Percentiles rank a stretch among this genome's conserved stretches.
phyloP scores from a whole-genome alignment of 495 filamentous ascomycete species.

The Bacidia gigantensis region DNA sequence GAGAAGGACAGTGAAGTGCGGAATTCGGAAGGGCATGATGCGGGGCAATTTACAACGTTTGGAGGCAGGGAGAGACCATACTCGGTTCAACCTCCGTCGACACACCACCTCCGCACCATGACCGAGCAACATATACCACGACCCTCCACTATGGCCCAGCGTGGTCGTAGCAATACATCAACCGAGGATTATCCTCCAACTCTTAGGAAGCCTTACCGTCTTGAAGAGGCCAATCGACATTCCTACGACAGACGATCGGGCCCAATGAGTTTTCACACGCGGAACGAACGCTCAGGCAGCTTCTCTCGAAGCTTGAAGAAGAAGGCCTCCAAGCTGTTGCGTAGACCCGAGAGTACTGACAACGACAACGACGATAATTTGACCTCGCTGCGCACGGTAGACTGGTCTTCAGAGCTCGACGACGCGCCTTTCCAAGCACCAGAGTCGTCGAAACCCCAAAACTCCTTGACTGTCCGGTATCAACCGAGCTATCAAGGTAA shows the following conservation, averaged over 20 bases:
- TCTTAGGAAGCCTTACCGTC: neutral
- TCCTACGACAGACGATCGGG: slow-evolving; percentile 9
- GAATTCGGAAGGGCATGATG: neutral
- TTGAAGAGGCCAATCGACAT: neutral
- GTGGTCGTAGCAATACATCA: slow-evolving; percentile 15
- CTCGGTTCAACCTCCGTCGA: slow-evolving; percentile 5
- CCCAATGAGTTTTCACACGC: slow-evolving; percentile 6
- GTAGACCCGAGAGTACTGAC: slow-evolving; percentile 31
- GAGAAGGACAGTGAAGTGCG: neutral
- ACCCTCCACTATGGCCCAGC: slow-evolving; percentile 2
- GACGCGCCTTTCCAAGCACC: slow-evolving; percentile 2
- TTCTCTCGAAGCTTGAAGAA: slow-evolving; percentile 31
- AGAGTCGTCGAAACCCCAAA: slow-evolving; percentile 19
- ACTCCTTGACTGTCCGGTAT: slow-evolving; percentile 9
- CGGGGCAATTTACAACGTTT: neutral
- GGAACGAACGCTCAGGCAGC: slow-evolving; percentile 21
- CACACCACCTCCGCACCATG: slow-evolving; percentile 9
- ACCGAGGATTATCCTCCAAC: neutral
- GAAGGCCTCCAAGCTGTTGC: slow-evolving; percentile 38
- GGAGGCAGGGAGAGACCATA: slow-evolving; percentile 5
- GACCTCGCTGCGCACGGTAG: slow-evolving; percentile 25
- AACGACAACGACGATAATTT: slow-evolving; percentile 29
- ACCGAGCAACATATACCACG: slow-evolving; percentile 12
- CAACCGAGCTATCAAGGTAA: neutral
- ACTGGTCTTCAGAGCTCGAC: slow-evolving; percentile 33